Conservation (phyloP, 306 rosid genomes). For the Pachyrhizus erosus region DNA sequence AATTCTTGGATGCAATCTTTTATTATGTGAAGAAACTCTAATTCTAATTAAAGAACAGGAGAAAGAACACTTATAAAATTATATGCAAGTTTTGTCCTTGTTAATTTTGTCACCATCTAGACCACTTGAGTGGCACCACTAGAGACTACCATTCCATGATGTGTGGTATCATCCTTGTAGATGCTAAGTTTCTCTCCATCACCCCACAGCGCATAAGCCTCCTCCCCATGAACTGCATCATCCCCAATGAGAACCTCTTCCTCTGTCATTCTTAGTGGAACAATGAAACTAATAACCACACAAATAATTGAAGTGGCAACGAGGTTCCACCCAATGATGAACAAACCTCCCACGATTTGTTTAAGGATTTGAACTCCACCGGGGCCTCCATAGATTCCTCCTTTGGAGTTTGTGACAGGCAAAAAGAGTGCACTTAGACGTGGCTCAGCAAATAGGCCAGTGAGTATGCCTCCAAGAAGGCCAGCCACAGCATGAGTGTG, state of each 20-base stretch:
- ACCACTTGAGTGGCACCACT: slow-evolving; percentile 55
- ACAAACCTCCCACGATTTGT: slow-evolving; percentile 57
- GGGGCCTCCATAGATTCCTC: slow-evolving; percentile 57
- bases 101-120: slow-evolving; percentile 17
- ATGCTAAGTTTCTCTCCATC: slow-evolving; percentile 61
- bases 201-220: slow-evolving; percentile 72
- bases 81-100: too few relatives aligned
- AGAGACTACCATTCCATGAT: slow-evolving; percentile 24
- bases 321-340: slow-evolving; percentile 60
- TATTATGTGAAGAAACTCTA: too few relatives aligned
- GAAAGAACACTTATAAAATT: too few relatives aligned
- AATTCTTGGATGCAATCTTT: too few relatives aligned
- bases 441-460: slow-evolving; percentile 65
- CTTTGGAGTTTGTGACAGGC: slow-evolving; percentile 45
- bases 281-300: slow-evolving; percentile 10
- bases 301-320: slow-evolving; percentile 63
- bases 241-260: slow-evolving; percentile 66
- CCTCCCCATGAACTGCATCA: slow-evolving; percentile 70
- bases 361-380: slow-evolving; percentile 63
- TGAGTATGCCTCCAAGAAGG: slow-evolving; percentile 60
- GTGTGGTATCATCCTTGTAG: slow-evolving; percentile 48
- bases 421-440: slow-evolving; percentile 51
- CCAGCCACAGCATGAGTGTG: slow-evolving; percentile 78
- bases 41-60: too few relatives aligned
- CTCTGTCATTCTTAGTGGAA: slow-evolving; percentile 64